Evolutionary conservation across 2,329 filamentous ascomycete genomes (phyloP).

Genomic region (Ascochyta fabae): DNA sequence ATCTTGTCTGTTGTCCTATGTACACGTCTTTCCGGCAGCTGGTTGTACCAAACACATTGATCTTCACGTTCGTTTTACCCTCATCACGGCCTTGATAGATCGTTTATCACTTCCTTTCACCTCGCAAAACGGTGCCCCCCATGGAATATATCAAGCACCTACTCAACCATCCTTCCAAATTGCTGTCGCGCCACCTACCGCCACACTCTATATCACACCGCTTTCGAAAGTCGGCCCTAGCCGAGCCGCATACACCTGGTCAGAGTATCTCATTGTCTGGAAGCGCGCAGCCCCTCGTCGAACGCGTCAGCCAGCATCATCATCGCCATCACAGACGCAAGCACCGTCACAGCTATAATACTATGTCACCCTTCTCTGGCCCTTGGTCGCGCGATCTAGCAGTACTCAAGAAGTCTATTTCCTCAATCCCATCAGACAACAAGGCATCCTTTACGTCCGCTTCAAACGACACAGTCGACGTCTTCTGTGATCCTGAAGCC

Average conservation of each 20-base stretch:
- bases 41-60: background rate
- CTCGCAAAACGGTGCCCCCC: background rate
- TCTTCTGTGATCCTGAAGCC: conserved; percentile 29
- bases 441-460: conserved; percentile 29
- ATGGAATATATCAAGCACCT: conserved; percentile 19
- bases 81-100: background rate
- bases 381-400: conserved; percentile 37
- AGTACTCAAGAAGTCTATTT: conserved; percentile 31
- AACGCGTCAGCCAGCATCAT: background rate
- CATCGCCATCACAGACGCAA: conserved; percentile 14
- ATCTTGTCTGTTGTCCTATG: background rate
- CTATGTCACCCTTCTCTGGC: conserved; percentile 31
- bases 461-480: conserved; percentile 28
- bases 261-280: background rate
- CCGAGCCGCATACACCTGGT: background rate
- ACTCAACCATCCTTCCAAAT: background rate
- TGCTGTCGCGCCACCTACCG: background rate
- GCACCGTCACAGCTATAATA: background rate
- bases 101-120: conserved; percentile 1
- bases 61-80: background rate
- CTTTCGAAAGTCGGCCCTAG: background rate
- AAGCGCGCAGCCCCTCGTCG: background rate
- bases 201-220: background rate
- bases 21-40: background rate
- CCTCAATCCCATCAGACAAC: conserved; percentile 33